phyloP scores from a whole-genome alignment of 164 flowering plant species.

The Litsea cubeba region DNA sequence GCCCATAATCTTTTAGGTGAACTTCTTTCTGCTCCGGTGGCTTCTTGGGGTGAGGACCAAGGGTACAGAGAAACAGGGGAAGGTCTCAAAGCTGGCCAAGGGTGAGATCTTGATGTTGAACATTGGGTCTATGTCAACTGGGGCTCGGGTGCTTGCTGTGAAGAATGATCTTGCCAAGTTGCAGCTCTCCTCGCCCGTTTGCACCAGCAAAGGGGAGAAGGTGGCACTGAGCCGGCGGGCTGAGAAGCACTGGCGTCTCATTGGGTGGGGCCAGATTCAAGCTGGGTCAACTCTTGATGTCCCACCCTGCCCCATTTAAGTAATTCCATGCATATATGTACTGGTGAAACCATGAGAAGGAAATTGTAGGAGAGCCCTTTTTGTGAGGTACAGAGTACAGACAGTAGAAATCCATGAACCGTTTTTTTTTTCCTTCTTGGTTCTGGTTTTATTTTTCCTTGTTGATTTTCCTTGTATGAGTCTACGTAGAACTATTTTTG shows the following conservation, averaged over 20 bases:
- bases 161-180: conserved; percentile 81
- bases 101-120: conserved; percentile 84
- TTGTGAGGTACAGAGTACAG: conserved; percentile 39
- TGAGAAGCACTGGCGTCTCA: conserved; percentile 87
- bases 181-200: conserved; percentile 81
- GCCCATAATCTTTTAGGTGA: conserved; percentile 40
- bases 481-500: no score
- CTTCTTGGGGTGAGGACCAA: conserved; percentile 86
- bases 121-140: conserved; percentile 93
- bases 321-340: neutral
- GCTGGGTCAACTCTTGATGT: conserved; percentile 78
- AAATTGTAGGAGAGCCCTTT: conserved; percentile 27
- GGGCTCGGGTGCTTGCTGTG: conserved; percentile 79
- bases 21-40: conserved; percentile 77
- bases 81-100: conserved; percentile 69
- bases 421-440: neutral
- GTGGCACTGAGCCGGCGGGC: conserved; percentile 78
- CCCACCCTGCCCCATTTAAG: conserved; percentile 62
- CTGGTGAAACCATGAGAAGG: no score
- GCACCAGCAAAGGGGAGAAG: conserved; percentile 90
- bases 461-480: neutral
- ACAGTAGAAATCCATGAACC: conserved; percentile 33
- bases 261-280: conserved; percentile 93
- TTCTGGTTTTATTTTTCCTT: neutral
- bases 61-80: conserved; percentile 81